Base-by-base conservation (phyloP, 2,329 filamentous ascomycete genomes). In the Cadophora luteo-olivacea region DNA sequence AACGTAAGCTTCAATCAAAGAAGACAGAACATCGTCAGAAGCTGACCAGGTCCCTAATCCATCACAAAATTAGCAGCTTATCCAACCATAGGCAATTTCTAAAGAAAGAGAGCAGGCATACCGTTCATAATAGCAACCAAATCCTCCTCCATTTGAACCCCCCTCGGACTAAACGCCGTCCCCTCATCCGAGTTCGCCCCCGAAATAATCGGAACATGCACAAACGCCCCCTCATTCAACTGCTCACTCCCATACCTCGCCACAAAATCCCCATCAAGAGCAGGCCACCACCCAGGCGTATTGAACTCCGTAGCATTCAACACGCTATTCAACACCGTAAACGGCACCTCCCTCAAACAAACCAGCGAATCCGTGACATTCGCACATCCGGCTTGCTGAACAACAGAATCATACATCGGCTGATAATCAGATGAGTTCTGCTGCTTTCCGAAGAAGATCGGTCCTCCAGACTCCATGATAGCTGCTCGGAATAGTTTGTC, bases 401-500 rank as follows among this genome's bases (percentile, higher is more conserved):
- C 77, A 29, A 81, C 70, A 49, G 79, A 79, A 65, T 80, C 78
- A 22, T 78, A 76, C 1, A 76, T 75, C 0, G 69, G 68, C 55
- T 75, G 70, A 36, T 66, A 71, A 11, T 29, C 55, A 78, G 67
- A 75, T 1, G 70, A 61, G 3, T 61, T 45, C 29, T 69, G 69
- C 29, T 66, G 48, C 22, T 60, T 45, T 4, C 38, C 54, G 33
- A 55, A 61, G 25, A 64, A 65, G 22, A 64, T 51, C 2, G 66
- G 69, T 14, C 65, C 67, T 9, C 72, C 72, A 19, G 83, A 86
- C 69, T 88, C 75, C 64, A 80, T 70, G 19, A 86, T 85, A 0
- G 78, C 84, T 16, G 74, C 82, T 5, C 83, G 78, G 74, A 87
- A 87, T 0, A 88, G 80, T 0, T 79, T 78, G 67, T 89, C 85